Evolutionary conservation across 208 protist species (phyloP), one percentile per base, ranked within the genome.

Genomic region (Wallacemonas rigidus): DNA sequence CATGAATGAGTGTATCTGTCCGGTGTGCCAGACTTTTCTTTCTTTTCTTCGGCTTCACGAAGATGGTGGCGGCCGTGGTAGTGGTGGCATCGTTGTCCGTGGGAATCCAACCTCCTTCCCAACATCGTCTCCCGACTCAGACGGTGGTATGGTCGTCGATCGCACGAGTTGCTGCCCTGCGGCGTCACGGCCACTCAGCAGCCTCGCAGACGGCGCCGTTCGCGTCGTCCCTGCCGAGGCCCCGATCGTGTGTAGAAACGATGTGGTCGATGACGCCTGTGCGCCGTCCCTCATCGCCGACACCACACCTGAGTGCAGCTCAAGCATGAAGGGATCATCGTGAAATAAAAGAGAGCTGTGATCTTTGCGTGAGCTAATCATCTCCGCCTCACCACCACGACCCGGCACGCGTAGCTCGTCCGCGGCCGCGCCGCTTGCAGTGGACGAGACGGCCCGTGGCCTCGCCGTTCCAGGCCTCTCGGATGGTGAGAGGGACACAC

Each of bases 321-420:
- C 60, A 12, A 65, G 26, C 40, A 65, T 4, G 15, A 41, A 65
- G 3, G 60, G 60, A 48, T 65, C 60, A 35, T 65, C 60, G n/a
- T 17, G 60, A 50, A 65, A 65, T 3, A 65, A n/a, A 3, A 65
- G 41, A 4, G 60, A 65, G 41, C 60, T 65, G 43, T 65, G 38
- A 11, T 65, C 60, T 17, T 65, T 65, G 41, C 60, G 60, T 41
- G 60, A 36, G 14, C n/a, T n/a, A 0, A 7, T n/a, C 11, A 8
- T 58, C 6, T 12, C 45, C 45, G 45, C 45, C 45, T 50, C 45
- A 50, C 45, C 45, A 50, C 45, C 45, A 50, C 45, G 8, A 12
- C 45, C 12, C 8, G 8, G 45, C 45, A 50, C 45, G 12, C 6
- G 45, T 12, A 50, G 8, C 45, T 50, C 45, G 26, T 26, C 0